Evolutionary conservation across 225 moss, liverwort and hornwort genomes (phyloP).

Genomic region (Rhytidiadelphus loreus): DNA sequence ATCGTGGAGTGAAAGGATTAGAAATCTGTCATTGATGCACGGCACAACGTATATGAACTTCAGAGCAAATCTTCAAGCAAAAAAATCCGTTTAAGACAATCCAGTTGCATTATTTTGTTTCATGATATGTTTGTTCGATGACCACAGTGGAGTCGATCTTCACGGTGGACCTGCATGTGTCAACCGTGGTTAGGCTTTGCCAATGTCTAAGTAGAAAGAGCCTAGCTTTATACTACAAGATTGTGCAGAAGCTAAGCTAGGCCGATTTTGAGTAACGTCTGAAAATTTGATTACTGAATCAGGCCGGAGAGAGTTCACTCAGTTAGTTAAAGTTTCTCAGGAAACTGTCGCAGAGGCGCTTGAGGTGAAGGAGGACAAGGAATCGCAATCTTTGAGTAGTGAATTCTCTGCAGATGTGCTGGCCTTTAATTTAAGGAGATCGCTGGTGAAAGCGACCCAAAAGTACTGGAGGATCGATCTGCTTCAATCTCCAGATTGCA

Average conservation of each 20-base stretch:
- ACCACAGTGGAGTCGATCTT: background rate
- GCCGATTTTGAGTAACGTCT: background rate
- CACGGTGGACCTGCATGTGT: background rate
- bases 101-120: background rate
- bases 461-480: conserved; percentile 47
- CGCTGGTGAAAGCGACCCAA: conserved; percentile 57
- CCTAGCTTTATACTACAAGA: background rate
- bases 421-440: conserved; percentile 65
- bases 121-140: background rate
- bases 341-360: conserved; percentile 22
- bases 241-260: background rate
- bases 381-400: conserved; percentile 5
- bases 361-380: conserved; percentile 10
- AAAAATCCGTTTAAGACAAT: too few relatives aligned
- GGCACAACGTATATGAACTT: too few relatives aligned
- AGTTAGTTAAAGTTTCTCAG: conserved; percentile 30
- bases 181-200: background rate
- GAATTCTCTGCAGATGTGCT: conserved; percentile 42
- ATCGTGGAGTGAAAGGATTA: too few relatives aligned
- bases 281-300: conserved; percentile 2
- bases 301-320: conserved; percentile 34
- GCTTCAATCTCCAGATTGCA: conserved; percentile 49
- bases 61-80: too few relatives aligned
- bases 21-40: too few relatives aligned
- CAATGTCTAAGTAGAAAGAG: background rate